These are phyloP conservation scores for Raffaelea arxii DNA, from an alignment of 2,329 filamentous ascomycete species.

Conservation along the genomic window DNA sequence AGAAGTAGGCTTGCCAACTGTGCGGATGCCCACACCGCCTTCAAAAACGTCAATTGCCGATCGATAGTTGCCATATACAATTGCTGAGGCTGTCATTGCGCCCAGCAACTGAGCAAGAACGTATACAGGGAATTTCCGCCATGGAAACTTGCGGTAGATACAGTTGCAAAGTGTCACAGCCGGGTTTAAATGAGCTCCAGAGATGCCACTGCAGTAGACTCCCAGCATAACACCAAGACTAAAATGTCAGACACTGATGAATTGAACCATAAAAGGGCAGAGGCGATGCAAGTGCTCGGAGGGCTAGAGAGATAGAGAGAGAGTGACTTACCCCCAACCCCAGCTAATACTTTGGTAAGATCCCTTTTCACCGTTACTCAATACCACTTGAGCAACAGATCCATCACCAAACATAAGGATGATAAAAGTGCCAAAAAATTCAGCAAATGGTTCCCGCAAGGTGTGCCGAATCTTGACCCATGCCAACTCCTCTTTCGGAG, in stretches of 20 bases:
- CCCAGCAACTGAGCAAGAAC: conserved; percentile 48
- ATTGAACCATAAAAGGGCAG: too few relatives aligned
- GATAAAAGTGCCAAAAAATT: conserved; percentile 60
- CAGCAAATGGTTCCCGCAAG: conserved; percentile 50
- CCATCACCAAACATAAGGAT: conserved; percentile 61
- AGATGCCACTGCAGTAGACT: conserved; percentile 40
- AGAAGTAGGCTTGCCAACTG: conserved; percentile 28
- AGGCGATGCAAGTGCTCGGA: too few relatives aligned
- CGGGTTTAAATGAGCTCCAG: conserved; percentile 45
- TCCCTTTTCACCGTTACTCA: conserved; percentile 40
- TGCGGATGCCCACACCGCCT: conserved; percentile 19
- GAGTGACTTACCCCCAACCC: conserved; percentile 35
- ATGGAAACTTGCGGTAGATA: conserved; percentile 48
- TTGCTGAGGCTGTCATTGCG: conserved; percentile 42
- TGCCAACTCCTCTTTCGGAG: conserved; percentile 1
- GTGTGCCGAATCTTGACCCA: conserved; percentile 45
- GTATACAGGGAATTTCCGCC: conserved; percentile 47
- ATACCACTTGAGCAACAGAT: conserved; percentile 59
- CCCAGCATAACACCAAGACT: conserved; percentile 60
- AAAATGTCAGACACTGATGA: too few relatives aligned
- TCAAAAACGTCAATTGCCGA: conserved; percentile 27
- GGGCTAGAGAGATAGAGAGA: not conserved
- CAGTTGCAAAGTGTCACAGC: conserved; percentile 35
- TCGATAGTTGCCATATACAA: conserved; percentile 48
- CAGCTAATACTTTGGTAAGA: conserved; percentile 39